Conservation (phyloP, 768 basidiomycete genomes). For the Pulveroboletus sp. region DNA sequence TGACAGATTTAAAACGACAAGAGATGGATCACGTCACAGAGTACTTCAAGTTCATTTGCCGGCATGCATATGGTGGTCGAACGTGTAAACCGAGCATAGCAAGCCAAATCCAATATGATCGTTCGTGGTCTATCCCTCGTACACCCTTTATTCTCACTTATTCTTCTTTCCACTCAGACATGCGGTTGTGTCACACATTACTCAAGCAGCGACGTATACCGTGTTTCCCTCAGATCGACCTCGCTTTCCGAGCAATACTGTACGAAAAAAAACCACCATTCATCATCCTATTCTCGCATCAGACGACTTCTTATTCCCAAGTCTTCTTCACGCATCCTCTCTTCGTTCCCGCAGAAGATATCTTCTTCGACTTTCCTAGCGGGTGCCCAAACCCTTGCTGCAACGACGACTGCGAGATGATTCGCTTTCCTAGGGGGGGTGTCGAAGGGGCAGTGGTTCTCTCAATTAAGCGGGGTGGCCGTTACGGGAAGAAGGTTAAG, state of each 20-base stretch:
- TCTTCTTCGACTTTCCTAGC: slow-evolving; percentile 75
- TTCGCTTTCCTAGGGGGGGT: slow-evolving; percentile 69
- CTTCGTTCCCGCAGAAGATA: slow-evolving; percentile 67
- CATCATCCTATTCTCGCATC: slow-evolving; percentile 73
- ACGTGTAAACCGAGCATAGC: slow-evolving; percentile 62
- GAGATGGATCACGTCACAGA: slow-evolving; percentile 80
- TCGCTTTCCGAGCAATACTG: slow-evolving; percentile 69
- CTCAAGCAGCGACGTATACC: slow-evolving; percentile 68
- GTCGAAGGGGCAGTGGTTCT: slow-evolving; percentile 58
- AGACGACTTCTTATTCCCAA: slow-evolving; percentile 77
- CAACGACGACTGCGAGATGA: slow-evolving; percentile 79
- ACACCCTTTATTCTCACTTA: slow-evolving; percentile 5
- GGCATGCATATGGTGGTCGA: slow-evolving; percentile 58
- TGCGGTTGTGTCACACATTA: slow-evolving; percentile 64
- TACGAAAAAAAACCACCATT: slow-evolving; percentile 75
- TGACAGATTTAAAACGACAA: slow-evolving; percentile 72
- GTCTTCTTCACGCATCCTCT: slow-evolving; percentile 72
- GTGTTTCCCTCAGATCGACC: slow-evolving; percentile 79
- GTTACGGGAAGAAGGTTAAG: slow-evolving; percentile 46
- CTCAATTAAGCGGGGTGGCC: slow-evolving; percentile 55
- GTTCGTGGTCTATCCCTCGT: slow-evolving; percentile 38
- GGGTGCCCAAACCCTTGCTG: slow-evolving; percentile 79
- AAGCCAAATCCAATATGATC: slow-evolving; percentile 64
- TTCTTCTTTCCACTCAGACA: slow-evolving; percentile 37
- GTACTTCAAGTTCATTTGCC: slow-evolving; percentile 73